Evolutionary conservation across 805 yeast genomes (phyloP).

Genomic region (Pichia rugopelliculosa): DNA sequence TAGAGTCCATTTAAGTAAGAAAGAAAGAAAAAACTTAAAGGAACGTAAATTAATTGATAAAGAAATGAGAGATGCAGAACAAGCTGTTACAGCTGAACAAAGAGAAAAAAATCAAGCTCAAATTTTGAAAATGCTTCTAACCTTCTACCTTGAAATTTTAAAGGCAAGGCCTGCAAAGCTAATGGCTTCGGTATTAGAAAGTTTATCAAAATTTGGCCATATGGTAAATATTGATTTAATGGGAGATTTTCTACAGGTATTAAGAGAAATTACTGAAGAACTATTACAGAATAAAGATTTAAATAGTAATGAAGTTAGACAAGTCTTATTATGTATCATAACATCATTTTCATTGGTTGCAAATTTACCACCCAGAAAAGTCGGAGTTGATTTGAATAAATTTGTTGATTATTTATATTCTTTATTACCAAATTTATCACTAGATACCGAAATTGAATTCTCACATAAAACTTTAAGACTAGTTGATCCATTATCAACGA

Average conservation of each 20-base stretch:
- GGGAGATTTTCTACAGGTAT: constrained; percentile 86
- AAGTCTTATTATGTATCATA: constrained; percentile 71
- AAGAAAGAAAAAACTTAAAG: constrained; percentile 79
- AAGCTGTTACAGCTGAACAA: constrained; percentile 79
- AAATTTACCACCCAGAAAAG: constrained; percentile 63
- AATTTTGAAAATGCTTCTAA: constrained; percentile 63
- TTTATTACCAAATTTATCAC: constrained; percentile 56
- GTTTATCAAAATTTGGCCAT: constrained; percentile 82
- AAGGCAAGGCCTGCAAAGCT: constrained; percentile 55
- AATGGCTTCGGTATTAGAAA: constrained; percentile 86
- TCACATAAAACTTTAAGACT: constrained; percentile 74
- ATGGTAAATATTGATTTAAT: constrained; percentile 87
- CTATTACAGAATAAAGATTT: constrained; percentile 35
- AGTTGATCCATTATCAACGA: constrained; percentile 61
- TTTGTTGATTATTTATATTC: constrained; percentile 73
- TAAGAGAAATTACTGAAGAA: constrained; percentile 68
- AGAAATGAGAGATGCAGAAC: constrained; percentile 83
- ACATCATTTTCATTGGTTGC: constrained; percentile 84
- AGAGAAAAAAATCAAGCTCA: constrained; percentile 81
- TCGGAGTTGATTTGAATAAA: constrained; percentile 72
- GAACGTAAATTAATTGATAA: constrained; percentile 83
- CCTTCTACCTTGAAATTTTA: constrained; percentile 70
- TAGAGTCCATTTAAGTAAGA: constrained; percentile 84
- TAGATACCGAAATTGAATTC: constrained; percentile 80
- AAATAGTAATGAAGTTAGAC: constrained; percentile 50